Evolutionary conservation across 2,329 filamentous ascomycete species (phyloP).

Genomic region (Sarocladiaceae sp.): DNA sequence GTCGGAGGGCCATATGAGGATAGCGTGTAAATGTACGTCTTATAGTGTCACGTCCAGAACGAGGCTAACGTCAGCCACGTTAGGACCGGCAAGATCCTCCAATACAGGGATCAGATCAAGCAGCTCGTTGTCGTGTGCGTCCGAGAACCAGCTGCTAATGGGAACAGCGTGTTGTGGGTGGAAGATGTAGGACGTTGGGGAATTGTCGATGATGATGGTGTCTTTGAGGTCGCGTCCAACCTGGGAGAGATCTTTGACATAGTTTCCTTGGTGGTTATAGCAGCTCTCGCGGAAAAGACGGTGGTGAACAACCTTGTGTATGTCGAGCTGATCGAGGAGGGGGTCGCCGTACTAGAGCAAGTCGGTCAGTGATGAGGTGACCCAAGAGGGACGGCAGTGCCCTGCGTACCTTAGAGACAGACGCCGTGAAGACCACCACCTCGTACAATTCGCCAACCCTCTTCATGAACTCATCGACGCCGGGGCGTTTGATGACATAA

Average conservation of each 20-base stretch:
- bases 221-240: slow-evolving; percentile 92
- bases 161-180: slow-evolving; percentile 97
- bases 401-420: slow-evolving; percentile 77
- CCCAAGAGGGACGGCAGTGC: slow-evolving; percentile 17
- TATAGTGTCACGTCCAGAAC: slow-evolving; percentile 85
- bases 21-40: slow-evolving; percentile 22
- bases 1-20: slow-evolving; percentile 4
- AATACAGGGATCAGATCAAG: slow-evolving; percentile 96
- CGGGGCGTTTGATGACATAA: slow-evolving; percentile 98
- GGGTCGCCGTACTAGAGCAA: slow-evolving; percentile 79
- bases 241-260: slow-evolving; percentile 98
- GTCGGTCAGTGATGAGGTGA: slow-evolving; percentile 3
- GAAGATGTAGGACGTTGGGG: slow-evolving; percentile 98
- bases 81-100: slow-evolving; percentile 83
- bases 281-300: slow-evolving; percentile 95
- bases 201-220: slow-evolving; percentile 99
- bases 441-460: slow-evolving; percentile 95
- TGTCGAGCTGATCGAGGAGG: slow-evolving; percentile 90
- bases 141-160: slow-evolving; percentile 99
- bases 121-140: slow-evolving; percentile 98
- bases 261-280: slow-evolving; percentile 99
- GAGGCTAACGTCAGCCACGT: slow-evolving; percentile 92
- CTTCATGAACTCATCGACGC: slow-evolving; percentile 98
- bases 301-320: slow-evolving; percentile 94
- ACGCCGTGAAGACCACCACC: slow-evolving; percentile 97